Conservation (phyloP, 2,329 filamentous ascomycete genomes). For the Beauveria caledonica region DNA sequence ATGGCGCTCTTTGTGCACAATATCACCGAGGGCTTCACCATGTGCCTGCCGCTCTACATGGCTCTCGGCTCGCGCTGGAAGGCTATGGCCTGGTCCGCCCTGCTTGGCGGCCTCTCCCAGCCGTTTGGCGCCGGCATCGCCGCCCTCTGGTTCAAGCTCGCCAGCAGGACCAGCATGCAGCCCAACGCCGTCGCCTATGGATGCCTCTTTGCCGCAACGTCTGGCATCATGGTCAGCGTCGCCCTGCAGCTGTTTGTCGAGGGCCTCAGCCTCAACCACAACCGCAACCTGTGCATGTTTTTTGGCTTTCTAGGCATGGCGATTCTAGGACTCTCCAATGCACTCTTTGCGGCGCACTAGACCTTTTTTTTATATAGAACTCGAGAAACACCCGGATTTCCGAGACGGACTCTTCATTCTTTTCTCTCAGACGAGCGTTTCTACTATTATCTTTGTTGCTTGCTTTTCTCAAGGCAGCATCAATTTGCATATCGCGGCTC, state of each 20-base stretch:
- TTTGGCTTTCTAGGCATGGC: constrained; percentile 85
- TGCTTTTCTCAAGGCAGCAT: neutral
- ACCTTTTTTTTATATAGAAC: neutral
- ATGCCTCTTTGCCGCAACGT: constrained; percentile 77
- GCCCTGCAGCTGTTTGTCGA: constrained; percentile 84
- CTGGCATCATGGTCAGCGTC: constrained; percentile 93
- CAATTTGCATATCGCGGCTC: neutral
- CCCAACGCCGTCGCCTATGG: constrained; percentile 59
- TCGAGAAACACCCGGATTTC: too few species aligned
- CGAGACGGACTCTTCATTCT: too few species aligned
- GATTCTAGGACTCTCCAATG: constrained; percentile 75
- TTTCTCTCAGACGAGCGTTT: too few species aligned
- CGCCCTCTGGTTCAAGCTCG: constrained; percentile 75
- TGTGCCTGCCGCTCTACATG: constrained; percentile 88
- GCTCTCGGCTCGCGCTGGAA: constrained; percentile 71
- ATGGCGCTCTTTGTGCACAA: constrained; percentile 96
- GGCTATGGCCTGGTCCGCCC: constrained; percentile 75
- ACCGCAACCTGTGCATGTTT: constrained; percentile 64
- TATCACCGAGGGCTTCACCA: constrained; percentile 92
- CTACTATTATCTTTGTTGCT: neutral
- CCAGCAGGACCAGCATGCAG: constrained; percentile 40
- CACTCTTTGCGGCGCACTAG: constrained; percentile 58
- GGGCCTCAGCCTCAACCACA: constrained; percentile 73
- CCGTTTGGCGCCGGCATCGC: constrained; percentile 79
- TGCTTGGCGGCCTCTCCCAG: constrained; percentile 81